phyloP scores from a whole-genome alignment of 495 filamentous ascomycete genomes.

The Hypoxylon intermedium region DNA sequence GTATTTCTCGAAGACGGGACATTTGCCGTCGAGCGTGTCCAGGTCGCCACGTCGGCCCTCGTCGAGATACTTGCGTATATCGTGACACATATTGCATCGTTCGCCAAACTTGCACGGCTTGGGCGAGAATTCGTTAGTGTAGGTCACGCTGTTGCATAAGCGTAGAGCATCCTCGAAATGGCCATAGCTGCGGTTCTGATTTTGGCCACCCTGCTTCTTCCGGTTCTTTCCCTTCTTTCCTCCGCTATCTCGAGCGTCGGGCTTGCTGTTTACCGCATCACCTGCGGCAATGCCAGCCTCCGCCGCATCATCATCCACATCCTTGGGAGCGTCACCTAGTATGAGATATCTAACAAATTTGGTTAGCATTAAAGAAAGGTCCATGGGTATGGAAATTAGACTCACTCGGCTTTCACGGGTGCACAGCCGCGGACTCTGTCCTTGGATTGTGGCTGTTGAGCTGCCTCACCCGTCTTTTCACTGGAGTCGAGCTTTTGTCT shows the following conservation, averaged over 20 bases:
- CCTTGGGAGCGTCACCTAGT: conserved; percentile 39
- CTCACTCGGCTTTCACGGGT: conserved; percentile 84
- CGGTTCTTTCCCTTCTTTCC: conserved; percentile 60
- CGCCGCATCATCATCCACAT: conserved; percentile 72
- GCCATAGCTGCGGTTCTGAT: conserved; percentile 85
- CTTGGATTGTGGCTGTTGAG: conserved; percentile 36
- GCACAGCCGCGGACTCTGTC: conserved; percentile 72
- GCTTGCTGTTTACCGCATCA: conserved; percentile 46
- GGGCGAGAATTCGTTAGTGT: conserved; percentile 77
- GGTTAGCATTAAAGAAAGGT: conserved; percentile 28
- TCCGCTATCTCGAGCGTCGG: conserved; percentile 40
- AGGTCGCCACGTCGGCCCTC: conserved; percentile 83
- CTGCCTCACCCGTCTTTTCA: conserved; percentile 40
- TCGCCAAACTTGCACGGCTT: conserved; percentile 74
- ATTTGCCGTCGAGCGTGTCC: conserved; percentile 72
- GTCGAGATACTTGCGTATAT: conserved; percentile 82
- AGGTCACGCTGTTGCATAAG: conserved; percentile 74
- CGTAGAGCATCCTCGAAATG: conserved; percentile 76
- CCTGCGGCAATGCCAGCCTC: conserved; percentile 61
- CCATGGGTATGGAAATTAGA: background rate
- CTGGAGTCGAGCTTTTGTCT: conserved; percentile 41
- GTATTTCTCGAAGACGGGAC: conserved; percentile 77
- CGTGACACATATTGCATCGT: conserved; percentile 78
- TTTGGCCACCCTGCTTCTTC: conserved; percentile 81
- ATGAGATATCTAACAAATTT: conserved; percentile 63